Evolutionary conservation across 1,284 basidiomycete genomes (phyloP).

Genomic region (Sanghuangporus baumii): DNA sequence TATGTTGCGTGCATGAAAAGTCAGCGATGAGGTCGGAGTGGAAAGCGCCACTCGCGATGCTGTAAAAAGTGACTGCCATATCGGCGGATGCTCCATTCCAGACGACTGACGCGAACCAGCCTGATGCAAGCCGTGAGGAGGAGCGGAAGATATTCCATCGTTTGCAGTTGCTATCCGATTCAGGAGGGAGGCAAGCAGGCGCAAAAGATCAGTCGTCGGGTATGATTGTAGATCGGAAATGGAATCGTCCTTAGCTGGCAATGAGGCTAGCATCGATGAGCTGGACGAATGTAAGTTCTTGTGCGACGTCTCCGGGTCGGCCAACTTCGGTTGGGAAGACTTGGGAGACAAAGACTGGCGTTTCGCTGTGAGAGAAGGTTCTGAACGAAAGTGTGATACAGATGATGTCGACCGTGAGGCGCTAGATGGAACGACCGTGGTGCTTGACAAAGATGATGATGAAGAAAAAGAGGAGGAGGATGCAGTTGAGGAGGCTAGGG

Average conservation of each 20-base stretch:
- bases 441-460: conserved; percentile 14
- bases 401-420: conserved; percentile 12
- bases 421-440: conserved; percentile 22
- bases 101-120: conserved; percentile 23
- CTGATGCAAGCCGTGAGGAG: conserved; percentile 21
- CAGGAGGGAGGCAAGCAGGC: conserved; percentile 84
- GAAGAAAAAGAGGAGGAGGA: conserved; percentile 19
- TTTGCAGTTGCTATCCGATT: conserved; percentile 92
- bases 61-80: conserved; percentile 66
- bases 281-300: neutral
- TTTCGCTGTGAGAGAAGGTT: neutral
- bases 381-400: conserved; percentile 16
- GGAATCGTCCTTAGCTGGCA: neutral
- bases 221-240: conserved; percentile 58
- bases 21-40: conserved; percentile 78
- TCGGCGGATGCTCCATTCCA: conserved; percentile 31
- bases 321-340: neutral
- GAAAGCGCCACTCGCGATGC: conserved; percentile 76
- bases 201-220: conserved; percentile 68
- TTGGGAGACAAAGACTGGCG: conserved; percentile 1
- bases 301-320: neutral
- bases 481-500: conserved; percentile 22
- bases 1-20: conserved; percentile 94
- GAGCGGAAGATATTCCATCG: conserved; percentile 48
- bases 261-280: neutral